These are phyloP conservation scores for Salvia splendens DNA, from an alignment of 257 asterid genomes.

Conservation along the genomic window DNA sequence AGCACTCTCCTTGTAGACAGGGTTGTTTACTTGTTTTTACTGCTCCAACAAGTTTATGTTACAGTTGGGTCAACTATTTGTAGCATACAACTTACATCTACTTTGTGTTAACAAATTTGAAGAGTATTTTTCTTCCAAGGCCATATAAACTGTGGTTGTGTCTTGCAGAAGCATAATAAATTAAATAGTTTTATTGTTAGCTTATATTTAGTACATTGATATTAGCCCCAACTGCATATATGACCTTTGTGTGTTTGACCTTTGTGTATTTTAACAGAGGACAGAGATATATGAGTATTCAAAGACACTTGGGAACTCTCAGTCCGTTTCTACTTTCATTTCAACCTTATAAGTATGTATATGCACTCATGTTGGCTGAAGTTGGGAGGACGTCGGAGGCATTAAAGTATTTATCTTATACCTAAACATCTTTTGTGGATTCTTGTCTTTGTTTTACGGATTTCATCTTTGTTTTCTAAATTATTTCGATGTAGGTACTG, in stretches of 20 bases:
- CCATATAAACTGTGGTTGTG: conserved; percentile 4
- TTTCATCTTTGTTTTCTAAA: conserved; percentile 27
- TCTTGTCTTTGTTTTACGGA: conserved; percentile 13
- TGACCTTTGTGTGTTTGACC: conserved; percentile 34
- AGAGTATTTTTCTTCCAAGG: conserved; percentile 5
- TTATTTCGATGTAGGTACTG: conserved; percentile 65
- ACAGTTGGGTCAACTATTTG: neutral
- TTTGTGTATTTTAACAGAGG: conserved; percentile 59
- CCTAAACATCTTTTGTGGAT: conserved; percentile 23
- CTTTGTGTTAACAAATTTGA: neutral
- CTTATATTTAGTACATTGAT: conserved; percentile 16
- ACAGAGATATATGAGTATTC: conserved; percentile 95
- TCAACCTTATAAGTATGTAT: conserved; percentile 92
- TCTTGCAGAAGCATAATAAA: conserved; percentile 11
- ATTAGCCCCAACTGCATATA: conserved; percentile 26
- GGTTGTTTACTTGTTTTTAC: conserved; percentile 9
- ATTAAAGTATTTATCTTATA: conserved; percentile 55
- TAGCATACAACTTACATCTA: neutral
- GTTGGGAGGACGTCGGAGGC: conserved; percentile 95
- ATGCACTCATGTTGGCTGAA: conserved; percentile 94
- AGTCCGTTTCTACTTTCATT: conserved; percentile 84
- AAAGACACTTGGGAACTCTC: conserved; percentile 89
- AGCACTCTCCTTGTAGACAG: conserved; percentile 8
- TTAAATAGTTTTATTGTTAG: neutral
- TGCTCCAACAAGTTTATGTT: neutral